Conservation (phyloP, 768 basidiomycete genomes). For the Holtermanniella nyarrowii region DNA sequence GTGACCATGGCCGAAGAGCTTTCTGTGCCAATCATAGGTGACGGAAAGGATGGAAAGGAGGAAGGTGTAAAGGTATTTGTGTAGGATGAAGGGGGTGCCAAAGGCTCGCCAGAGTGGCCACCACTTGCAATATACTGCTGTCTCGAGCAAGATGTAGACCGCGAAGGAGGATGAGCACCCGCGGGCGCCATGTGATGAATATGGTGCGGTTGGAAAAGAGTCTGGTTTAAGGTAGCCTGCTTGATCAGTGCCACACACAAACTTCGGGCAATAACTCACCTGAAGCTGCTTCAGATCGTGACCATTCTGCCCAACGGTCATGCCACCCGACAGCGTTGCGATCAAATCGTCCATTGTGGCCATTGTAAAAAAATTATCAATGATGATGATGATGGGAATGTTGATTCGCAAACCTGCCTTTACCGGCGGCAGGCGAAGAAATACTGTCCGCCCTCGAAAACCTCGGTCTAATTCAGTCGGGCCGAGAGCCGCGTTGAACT, state of each 20-base stretch:
- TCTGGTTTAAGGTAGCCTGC: constrained; percentile 1
- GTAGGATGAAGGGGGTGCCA: constrained; percentile 8
- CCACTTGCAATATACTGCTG: too few relatives aligned
- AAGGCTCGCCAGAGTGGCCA: too few relatives aligned
- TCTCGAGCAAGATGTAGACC: constrained; percentile 14
- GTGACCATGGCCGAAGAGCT: not conserved
- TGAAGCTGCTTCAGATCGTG: constrained; percentile 26
- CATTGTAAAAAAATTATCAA: too few relatives aligned
- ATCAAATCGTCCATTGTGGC: constrained; percentile 26
- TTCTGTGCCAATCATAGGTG: not conserved
- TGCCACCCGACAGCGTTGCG: constrained; percentile 15
- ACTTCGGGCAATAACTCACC: constrained; percentile 5
- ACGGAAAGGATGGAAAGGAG: not conserved
- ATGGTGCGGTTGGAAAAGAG: not conserved
- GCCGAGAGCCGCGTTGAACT: too few relatives aligned
- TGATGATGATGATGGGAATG: too few relatives aligned
- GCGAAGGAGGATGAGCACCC: constrained; percentile 13
- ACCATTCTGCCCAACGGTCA: constrained; percentile 26
- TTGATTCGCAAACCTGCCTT: too few relatives aligned
- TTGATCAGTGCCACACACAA: not conserved
- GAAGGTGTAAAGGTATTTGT: constrained; percentile 1
- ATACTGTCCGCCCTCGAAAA: too few relatives aligned
- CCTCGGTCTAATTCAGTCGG: too few relatives aligned
- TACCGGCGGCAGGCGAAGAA: too few relatives aligned
- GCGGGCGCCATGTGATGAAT: not conserved